These are phyloP conservation scores for Ustilago shanxiensis DNA, from an alignment of 1,284 basidiomycete species.

Conservation along the genomic window DNA sequence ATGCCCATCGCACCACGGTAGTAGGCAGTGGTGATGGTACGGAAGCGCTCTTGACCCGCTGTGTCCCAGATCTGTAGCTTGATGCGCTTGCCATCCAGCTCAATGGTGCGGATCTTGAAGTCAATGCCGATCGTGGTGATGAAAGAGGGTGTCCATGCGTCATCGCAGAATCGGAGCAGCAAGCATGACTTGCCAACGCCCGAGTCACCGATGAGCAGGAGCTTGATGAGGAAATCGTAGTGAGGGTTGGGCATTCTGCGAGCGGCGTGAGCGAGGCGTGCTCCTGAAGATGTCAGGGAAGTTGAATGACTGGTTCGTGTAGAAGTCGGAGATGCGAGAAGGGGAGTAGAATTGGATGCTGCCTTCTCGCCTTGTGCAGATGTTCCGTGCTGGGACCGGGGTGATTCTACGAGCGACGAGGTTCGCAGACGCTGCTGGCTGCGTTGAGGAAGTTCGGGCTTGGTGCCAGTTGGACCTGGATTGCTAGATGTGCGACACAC, in stretches of 20 bases:
- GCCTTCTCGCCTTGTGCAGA: not conserved
- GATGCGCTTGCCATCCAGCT: conserved; percentile 93
- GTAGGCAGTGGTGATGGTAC: conserved; percentile 99
- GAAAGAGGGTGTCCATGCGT: conserved; percentile 99
- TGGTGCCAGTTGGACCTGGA: conserved; percentile 7
- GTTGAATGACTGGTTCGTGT: not conserved
- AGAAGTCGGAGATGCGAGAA: not conserved
- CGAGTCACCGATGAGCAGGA: conserved; percentile 64
- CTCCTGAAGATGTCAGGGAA: conserved; percentile 1
- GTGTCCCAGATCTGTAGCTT: conserved; percentile 99
- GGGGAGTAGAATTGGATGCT: not conserved
- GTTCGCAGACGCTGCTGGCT: conserved; percentile 30
- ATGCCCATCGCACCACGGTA: conserved; percentile 99
- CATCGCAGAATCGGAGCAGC: conserved; percentile 97
- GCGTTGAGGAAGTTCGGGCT: conserved; percentile 34
- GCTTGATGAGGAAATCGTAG: conserved; percentile 67
- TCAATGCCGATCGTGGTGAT: conserved; percentile 93
- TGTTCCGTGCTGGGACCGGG: not conserved
- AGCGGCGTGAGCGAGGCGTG: conserved; percentile 8
- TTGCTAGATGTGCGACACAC: conserved; percentile 3
- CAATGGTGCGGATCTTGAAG: conserved; percentile 86
- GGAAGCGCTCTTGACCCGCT: conserved; percentile 98
- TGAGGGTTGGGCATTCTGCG: conserved; percentile 66
- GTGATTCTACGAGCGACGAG: conserved; percentile 13
- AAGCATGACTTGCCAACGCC: conserved; percentile 96